Evolutionary conservation across 2,329 filamentous ascomycete genomes (phyloP).

Genomic region (Trichoderma asperellum): DNA sequence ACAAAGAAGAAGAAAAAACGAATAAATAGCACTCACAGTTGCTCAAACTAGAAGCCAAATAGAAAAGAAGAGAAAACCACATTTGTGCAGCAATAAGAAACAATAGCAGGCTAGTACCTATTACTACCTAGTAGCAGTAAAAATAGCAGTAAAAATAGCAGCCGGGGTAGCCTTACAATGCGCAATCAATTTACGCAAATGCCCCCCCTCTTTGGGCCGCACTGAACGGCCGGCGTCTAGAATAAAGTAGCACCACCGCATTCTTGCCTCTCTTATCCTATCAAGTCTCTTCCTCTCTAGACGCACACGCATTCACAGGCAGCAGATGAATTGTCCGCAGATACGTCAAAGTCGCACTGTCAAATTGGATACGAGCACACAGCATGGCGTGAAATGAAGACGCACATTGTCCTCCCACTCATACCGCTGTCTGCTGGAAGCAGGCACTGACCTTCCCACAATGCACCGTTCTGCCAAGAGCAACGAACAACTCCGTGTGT

Average conservation of each 20-base stretch:
- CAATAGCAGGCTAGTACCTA: too few species aligned
- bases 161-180: background rate
- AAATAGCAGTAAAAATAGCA: background rate
- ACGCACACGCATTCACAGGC: background rate
- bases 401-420: background rate
- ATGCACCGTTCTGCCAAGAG: background rate
- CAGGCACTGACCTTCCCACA: background rate
- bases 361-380: background rate
- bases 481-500: conserved; percentile 4
- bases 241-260: background rate
- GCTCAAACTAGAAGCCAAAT: background rate
- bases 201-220: conserved; percentile 24
- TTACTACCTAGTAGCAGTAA: too few species aligned
- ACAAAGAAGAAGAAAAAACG: too few species aligned
- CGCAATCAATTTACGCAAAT: background rate
- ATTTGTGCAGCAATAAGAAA: background rate
- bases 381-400: background rate
- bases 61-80: background rate
- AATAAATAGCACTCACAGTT: background rate
- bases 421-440: background rate
- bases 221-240: conserved; percentile 27
- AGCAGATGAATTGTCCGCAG: background rate
- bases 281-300: background rate
- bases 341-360: background rate
- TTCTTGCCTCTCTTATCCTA: background rate